Percentiles rank a stretch among this genome's conserved stretches.
These are phyloP conservation scores for Phytophthora megakarya DNA, from an alignment of 352 stramenopile genomes.

Conservation along the genomic window DNA sequence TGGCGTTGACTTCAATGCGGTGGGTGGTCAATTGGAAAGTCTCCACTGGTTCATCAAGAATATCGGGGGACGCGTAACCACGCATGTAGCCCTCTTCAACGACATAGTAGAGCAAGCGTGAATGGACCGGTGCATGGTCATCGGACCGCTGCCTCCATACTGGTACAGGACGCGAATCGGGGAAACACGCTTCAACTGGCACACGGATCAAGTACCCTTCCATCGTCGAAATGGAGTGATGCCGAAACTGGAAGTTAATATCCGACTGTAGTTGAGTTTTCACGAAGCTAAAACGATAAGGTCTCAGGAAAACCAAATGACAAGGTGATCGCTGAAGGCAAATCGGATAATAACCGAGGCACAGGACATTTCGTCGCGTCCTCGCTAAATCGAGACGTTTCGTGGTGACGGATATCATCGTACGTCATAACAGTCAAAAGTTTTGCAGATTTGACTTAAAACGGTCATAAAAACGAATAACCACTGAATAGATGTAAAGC, in stretches of 20 bases:
- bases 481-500: no score
- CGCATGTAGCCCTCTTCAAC: slow-evolving; percentile 66
- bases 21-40: slow-evolving; percentile 65
- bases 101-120: slow-evolving; percentile 65
- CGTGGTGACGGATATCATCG: slow-evolving; percentile 22
- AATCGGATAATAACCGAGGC: slow-evolving; percentile 26
- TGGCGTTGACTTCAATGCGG: slow-evolving; percentile 61
- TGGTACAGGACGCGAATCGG: slow-evolving; percentile 27
- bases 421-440: no score
- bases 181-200: slow-evolving; percentile 38
- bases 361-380: slow-evolving; percentile 13
- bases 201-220: slow-evolving; percentile 78
- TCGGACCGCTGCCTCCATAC: slow-evolving; percentile 27
- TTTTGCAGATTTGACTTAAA: no score
- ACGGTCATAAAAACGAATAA: background rate
- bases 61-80: slow-evolving; percentile 50
- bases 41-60: slow-evolving; percentile 47
- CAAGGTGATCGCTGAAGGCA: slow-evolving; percentile 9
- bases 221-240: slow-evolving; percentile 34
- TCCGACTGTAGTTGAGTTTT: background rate
- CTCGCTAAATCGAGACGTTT: slow-evolving; percentile 33
- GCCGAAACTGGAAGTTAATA: background rate
- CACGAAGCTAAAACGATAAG: slow-evolving; percentile 9
- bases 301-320: background rate
- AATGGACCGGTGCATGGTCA: slow-evolving; percentile 14